Percentiles rank a stretch among this genome's conserved stretches.
Evolutionary conservation across 139 green algal genomes (phyloP).

Genomic region (Volvox africanus): DNA sequence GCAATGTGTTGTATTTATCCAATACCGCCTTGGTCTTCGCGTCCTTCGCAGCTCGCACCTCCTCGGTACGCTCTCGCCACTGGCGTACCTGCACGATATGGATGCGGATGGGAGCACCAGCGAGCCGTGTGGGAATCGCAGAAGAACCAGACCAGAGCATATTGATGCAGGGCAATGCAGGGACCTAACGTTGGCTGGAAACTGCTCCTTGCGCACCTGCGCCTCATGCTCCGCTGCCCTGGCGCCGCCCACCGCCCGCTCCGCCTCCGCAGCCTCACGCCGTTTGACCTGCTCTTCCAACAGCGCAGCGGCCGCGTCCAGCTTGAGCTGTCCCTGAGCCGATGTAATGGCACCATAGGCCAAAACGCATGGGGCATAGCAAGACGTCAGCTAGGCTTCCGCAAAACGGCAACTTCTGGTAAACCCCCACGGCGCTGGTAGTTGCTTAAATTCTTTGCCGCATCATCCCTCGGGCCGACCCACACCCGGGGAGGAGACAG

Average conservation of each 20-base stretch:
- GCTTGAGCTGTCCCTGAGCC: constrained; percentile 73
- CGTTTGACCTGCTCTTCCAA: constrained; percentile 83
- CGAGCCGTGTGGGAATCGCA: not conserved
- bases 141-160: not conserved
- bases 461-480: too few species aligned
- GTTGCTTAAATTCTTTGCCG: too few species aligned
- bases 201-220: constrained; percentile 54
- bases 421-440: too few species aligned
- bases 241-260: constrained; percentile 77
- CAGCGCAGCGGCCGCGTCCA: constrained; percentile 77
- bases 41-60: constrained; percentile 44
- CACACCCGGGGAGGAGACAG: too few species aligned
- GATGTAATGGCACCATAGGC: too few species aligned
- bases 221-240: constrained; percentile 81
- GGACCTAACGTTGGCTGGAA: not conserved
- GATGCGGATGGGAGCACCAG: not conserved
- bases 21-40: constrained; percentile 21
- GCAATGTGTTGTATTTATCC: constrained; percentile 57
- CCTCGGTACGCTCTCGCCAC: constrained; percentile 48
- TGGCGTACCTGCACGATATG: constrained; percentile 46
- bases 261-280: constrained; percentile 84
- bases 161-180: not conserved
- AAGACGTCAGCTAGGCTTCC: too few species aligned
- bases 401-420: too few species aligned
- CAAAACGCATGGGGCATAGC: too few species aligned